Evolutionary conservation across 331 rosid genomes (phyloP), one percentile per base, ranked within the genome.

Genomic region (Phaseolus coccineus): DNA sequence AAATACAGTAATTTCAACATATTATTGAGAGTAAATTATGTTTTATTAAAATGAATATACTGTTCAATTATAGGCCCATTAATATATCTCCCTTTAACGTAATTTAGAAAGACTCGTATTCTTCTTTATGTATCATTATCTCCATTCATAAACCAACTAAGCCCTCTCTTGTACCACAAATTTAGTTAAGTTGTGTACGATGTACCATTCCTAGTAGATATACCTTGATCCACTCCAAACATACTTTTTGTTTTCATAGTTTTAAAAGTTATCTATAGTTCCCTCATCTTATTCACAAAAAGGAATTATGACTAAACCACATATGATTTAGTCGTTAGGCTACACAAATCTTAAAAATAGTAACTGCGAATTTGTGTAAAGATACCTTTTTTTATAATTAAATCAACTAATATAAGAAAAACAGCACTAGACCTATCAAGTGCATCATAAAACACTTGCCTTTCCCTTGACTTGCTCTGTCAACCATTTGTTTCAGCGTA

Each of bases 401-500:
- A 40, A 66, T 19, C 50, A 40, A 65, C 40, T 11, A 22, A 61
- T 24, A 42, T 62, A 69, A 30, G 50, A 15, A 33, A 63, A 62
- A 70, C 10, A 42, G 19, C 66, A 55, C 15, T 65, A 57, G 8
- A 62, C 2, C 52, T 6, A 58, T 75, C 24, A 50, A 19, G 30
- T n/a, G 51, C 73, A 30, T 55, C 42, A 44, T 31, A 63, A 63
- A 76, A 77, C 28, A 81, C 87, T 79, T 70, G 72, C 97, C 93
- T 82, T 83, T 86, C 73, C 81, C 77, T 84, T 84, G 87, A 64
- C 76, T 80, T 63, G 91, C 93, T 80, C 96, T 86, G 44, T 91
- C 98, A 77, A 82, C 81, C 75, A 93, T 84, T 74, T 93, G 99
- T 79, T 87, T 84, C 66, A 83, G 73, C 13, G 89, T 87, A 74